phyloP scores from a whole-genome alignment of 805 yeast genomes.

The Candida tallmaniae region DNA sequence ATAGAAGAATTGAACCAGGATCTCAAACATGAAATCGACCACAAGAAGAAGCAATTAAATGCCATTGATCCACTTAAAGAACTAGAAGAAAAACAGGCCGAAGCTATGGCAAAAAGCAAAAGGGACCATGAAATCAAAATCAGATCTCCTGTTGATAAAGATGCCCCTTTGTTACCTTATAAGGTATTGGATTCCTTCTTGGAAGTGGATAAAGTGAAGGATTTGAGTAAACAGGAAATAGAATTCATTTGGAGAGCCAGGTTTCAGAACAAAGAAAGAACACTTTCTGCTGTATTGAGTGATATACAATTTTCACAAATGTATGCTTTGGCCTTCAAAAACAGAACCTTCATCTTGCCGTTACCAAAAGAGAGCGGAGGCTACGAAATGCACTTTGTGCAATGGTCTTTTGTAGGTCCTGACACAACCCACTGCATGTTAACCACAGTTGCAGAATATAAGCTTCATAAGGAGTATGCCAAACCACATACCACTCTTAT shows the following conservation, averaged over 20 bases:
- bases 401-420: conserved; percentile 88
- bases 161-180: conserved; percentile 46
- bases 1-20: conserved; percentile 60
- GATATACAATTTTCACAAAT: conserved; percentile 58
- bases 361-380: conserved; percentile 61
- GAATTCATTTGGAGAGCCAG: conserved; percentile 88
- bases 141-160: conserved; percentile 30
- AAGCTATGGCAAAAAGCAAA: conserved; percentile 18
- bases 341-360: conserved; percentile 88
- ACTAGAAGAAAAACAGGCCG: conserved; percentile 47
- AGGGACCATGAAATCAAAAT: conserved; percentile 26
- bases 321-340: conserved; percentile 58
- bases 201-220: conserved; percentile 59
- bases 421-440: conserved; percentile 82
- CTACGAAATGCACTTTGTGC: conserved; percentile 83
- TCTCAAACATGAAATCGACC: conserved; percentile 56
- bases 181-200: conserved; percentile 70
- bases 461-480: conserved; percentile 85
- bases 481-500: conserved; percentile 90
- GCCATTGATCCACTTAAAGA: conserved; percentile 67
- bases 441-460: conserved; percentile 88
- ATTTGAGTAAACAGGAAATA: conserved; percentile 57
- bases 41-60: conserved; percentile 51
- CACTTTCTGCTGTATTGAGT: conserved; percentile 63
- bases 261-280: conserved; percentile 55